Base-by-base conservation (phyloP, 768 basidiomycete genomes). In the Mycena capillaripes region DNA sequence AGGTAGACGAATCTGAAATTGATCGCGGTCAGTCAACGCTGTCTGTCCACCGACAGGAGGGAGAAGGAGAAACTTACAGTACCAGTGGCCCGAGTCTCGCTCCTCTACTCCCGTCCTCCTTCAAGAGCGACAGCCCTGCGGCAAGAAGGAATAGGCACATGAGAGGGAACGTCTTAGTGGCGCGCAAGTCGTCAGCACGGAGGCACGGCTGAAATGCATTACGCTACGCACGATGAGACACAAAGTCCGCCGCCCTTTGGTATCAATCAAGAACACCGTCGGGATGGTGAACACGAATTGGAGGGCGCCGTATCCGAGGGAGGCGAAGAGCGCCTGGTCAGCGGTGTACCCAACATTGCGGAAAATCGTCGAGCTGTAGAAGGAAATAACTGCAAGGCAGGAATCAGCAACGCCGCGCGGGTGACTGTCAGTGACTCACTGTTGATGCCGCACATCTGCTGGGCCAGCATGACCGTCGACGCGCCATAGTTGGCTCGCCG, bases 401-500 rank as follows among this genome's bases (percentile, higher is more conserved):
- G 21, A 19, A 11, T 29, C 27, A 44, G 29, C 16, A 30, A 10
- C 25, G 12, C 25, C 9, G 21, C 9, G 1, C 34, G 5, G 29
- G 9, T 2, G 21, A n/a, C 38, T 36, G 46, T 12, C 6, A 16
- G 17, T 0, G 6, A 77, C 81, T 12, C 78, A 78, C 88, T 74
- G 59, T 75, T 75, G 58, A 75, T 72, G 44, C 74, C 74, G 55
- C 74, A 75, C 70, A 75, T 72, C 64, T 75, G 74, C 63, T 75
- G 74, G 1, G 74, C 66, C 29, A 75, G n/a, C 72, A 73, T 73
- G 67, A 73, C 72, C 12, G 67, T 73, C 16, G 62, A 59, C 30
- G 72, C 72, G 0, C 87, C 91, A 34, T 88, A 81, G 8, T 86
- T 81, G 0, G 90, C 91, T 40, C 91, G 84, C 61, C 91, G 84